Conservation (phyloP, 2,329 filamentous ascomycete species). For the Lachnellula subtilissima region DNA sequence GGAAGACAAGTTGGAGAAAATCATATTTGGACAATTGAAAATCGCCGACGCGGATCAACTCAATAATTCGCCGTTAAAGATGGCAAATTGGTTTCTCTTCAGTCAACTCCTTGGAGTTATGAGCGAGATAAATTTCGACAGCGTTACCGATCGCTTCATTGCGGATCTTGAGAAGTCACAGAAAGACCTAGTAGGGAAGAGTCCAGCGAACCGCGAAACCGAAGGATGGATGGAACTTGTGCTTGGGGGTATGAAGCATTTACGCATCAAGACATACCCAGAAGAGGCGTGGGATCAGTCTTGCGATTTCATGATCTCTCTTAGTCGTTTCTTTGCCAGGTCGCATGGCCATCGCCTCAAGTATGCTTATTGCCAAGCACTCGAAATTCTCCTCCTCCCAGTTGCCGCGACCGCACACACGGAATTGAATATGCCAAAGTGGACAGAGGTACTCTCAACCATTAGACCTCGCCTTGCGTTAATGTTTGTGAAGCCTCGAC, state of each 20-base stretch:
- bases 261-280: constrained; percentile 70
- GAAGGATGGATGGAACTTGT: constrained; percentile 84
- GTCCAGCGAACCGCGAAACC: constrained; percentile 58
- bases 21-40: constrained; percentile 94
- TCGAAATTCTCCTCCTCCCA: constrained; percentile 80
- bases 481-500: constrained; percentile 85
- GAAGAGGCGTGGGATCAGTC: constrained; percentile 77
- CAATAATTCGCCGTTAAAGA: constrained; percentile 70
- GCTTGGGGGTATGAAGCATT: constrained; percentile 84
- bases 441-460: constrained; percentile 77
- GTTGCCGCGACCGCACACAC: constrained; percentile 76
- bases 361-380: constrained; percentile 86
- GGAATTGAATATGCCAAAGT: constrained; percentile 76
- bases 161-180: constrained; percentile 74
- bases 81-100: constrained; percentile 95
- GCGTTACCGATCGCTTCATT: constrained; percentile 77
- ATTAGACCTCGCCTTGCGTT: constrained; percentile 75
- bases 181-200: constrained; percentile 69
- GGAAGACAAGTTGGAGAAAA: constrained; percentile 88
- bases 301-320: constrained; percentile 78
- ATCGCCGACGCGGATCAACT: constrained; percentile 80
- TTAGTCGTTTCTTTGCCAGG: constrained; percentile 77
- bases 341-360: constrained; percentile 89
- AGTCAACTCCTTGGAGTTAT: constrained; percentile 91
- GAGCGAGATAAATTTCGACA: constrained; percentile 86